Evolutionary conservation across 495 filamentous ascomycete species (phyloP).

Genomic region (Penicillium odoratum): DNA sequence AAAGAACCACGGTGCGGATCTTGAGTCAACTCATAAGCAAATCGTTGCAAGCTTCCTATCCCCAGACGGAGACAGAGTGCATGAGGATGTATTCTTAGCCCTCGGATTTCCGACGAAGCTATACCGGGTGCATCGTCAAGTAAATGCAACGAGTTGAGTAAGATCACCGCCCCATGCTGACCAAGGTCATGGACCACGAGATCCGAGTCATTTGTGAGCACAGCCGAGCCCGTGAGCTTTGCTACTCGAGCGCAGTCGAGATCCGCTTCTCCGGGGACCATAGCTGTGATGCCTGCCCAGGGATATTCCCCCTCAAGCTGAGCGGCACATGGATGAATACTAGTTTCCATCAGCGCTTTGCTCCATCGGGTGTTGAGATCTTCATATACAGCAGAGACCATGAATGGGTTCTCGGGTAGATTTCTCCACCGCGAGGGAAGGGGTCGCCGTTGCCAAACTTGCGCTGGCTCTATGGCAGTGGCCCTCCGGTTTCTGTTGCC

Average conservation of each 20-base stretch:
- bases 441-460: constrained; percentile 28
- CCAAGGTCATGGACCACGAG: constrained; percentile 70
- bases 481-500: constrained; percentile 7
- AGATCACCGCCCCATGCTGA: constrained; percentile 52
- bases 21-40: constrained; percentile 38
- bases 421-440: constrained; percentile 28
- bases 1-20: constrained; percentile 25
- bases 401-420: constrained; percentile 60
- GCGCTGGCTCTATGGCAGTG: constrained; percentile 14
- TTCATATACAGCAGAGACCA: constrained; percentile 69
- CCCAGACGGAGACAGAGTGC: constrained; percentile 42
- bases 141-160: constrained; percentile 52
- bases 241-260: constrained; percentile 60
- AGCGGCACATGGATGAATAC: constrained; percentile 7
- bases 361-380: constrained; percentile 48
- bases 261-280: constrained; percentile 74
- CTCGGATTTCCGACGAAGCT: constrained; percentile 28
- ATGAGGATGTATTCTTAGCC: constrained; percentile 35
- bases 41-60: constrained; percentile 27
- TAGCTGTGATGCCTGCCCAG: constrained; percentile 51
- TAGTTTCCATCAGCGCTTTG: constrained; percentile 21
- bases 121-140: constrained; percentile 17
- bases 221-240: constrained; percentile 46
- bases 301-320: constrained; percentile 22
- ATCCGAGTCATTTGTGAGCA: constrained; percentile 74